Evolutionary conservation across 768 basidiomycete genomes (phyloP), one percentile per base, ranked within the genome.

Genomic region (Fomitopsis pulvina): DNA sequence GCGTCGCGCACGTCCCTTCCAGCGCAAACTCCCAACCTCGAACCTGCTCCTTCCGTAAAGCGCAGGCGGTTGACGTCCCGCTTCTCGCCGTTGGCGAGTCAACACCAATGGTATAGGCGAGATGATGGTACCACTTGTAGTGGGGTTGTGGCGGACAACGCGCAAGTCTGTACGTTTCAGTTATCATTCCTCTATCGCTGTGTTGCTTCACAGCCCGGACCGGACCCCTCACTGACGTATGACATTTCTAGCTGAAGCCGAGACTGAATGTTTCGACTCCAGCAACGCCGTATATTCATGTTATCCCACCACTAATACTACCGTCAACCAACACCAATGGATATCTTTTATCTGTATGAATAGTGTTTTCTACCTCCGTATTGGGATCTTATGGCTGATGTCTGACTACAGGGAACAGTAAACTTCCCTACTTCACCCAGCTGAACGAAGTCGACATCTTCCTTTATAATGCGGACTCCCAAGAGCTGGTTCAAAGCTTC

Each of bases 321-420:
- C 70, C 22, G 71, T 93, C 52, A 65, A 75, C n/a, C 91, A 95
- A 66, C 77, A 85, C 60, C 66, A 86, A 43, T 89, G 79, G 74
- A 79, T 82, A 3, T 76, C 81, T 30, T 83, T 92, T 61, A 80
- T 92, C 61, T 93, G 91, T 89, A 61, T n/a, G n/a, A n/a, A n/a
- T n/a, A 65, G 87, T 85, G 57, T 30, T 45, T 55, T 11, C 53
- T 39, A 12, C 50, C 42, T 25, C 53, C 52, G 5, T 59, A 37
- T 38, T 51, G 54, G 39, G 52, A 39, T 52, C 51, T 29, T 18
- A 45, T 59, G 51, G 54, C 46, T 47, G 34, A 37, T 63, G 45
- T 45, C 21, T 41, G 49, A 52, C 48, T 54, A 41, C 64, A 89
- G 87, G 87, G 87, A 91, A 92, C 60, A 83, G 80, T 53, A 73